Base-by-base conservation (phyloP, 257 asterid genomes). In the Rauvolfia tetraphylla region DNA sequence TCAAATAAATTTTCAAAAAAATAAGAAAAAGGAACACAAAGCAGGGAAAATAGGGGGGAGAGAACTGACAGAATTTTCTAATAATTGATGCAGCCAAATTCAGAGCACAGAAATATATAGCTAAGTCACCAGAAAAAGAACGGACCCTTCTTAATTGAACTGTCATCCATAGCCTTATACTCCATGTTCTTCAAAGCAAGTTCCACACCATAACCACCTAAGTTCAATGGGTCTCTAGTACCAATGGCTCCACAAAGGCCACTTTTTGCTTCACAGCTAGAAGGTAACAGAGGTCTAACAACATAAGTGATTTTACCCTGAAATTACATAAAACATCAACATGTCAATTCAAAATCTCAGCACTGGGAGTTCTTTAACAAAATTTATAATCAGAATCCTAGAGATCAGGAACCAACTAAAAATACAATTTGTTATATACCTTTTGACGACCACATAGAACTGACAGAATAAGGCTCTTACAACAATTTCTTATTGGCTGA, bases 101-200 rank as follows among this genome's bases (percentile, higher is more conserved):
- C 63, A 70, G 33, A 22, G 49, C 42, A 33, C 3, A 53, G 54
- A 81, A 78, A 65, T 71, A 71, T 46, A 29, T 44, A 38, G 57
- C 68, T 57, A 71, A 36, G 29, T 38, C 33, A 71, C n/a, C 38
- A 79, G 78, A 58, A 77, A 79, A 71, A 69, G 20, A 33, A 80
- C 82, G 54, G 62, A 91, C 99, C 97, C 89, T 90, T 91, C 82
- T 88, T 93, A 33, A 95, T 76, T 15, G 87, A 84, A 76, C 92
- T 93, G 84, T 95, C 99, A 88, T 95, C 99, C 94, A 95, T 95
- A 77, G 99, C 97, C 83, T 95, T 95, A 84, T 95, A 95, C 79
- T 95, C 99, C 99, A 95, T 95, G 84, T 95, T 95, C 88, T 95
- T 95, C 90, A 95, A 81, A 72, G 99, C 99, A 84, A 95, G 99